Base-by-base conservation (phyloP, 306 rosid genomes). In the Ormosia semicastrata region DNA sequence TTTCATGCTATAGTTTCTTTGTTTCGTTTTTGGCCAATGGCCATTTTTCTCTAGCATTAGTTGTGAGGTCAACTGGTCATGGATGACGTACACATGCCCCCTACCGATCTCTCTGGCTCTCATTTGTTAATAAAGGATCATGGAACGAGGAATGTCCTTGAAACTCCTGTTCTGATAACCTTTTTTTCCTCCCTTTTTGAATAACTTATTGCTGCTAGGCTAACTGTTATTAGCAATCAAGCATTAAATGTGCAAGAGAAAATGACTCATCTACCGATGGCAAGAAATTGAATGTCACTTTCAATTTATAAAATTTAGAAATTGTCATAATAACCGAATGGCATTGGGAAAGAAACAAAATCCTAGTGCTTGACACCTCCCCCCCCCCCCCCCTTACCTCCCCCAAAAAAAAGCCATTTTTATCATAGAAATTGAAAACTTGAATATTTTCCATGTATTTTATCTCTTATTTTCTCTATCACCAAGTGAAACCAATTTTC, bases 401-500 rank as follows among this genome's bases (percentile, higher is more conserved):
- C 10, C 39, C 69, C 72, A 43, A 52, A 76, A 66, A 47, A 64
- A 6, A 18, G 60, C 17, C 17, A 40, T n/a, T 47, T n/a, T 43
- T 63, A 49, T 62, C 76, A 59, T 14, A 56, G 33, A 54, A 86
- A 82, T 33, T 37, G 44, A 79, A 75, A 60, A 50, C 5, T 2
- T 34, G 14, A 43, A 72, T 39, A 29, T 11, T 81, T 84, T 18
- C 33, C 46, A 58, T 69, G 87, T 66, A 70, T 77, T 73, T 75
- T 71, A 36, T 78, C 32, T 66, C 84, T 77, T 80, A 72, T 84
- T 85, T 46, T 39, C 54, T 59, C 76, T 71, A 65, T 17, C 33
- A 71, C 81, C 41, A 76, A 15, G 70, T 59, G 85, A 89, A 86
- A 84, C 89, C 88, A 74, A 84, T 85, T 85, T 32, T 86, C 10